Percentiles rank a stretch among this genome's conserved stretches.
Conservation (phyloP, 2,329 filamentous ascomycete genomes). For the Hypoxylon sp. region DNA sequence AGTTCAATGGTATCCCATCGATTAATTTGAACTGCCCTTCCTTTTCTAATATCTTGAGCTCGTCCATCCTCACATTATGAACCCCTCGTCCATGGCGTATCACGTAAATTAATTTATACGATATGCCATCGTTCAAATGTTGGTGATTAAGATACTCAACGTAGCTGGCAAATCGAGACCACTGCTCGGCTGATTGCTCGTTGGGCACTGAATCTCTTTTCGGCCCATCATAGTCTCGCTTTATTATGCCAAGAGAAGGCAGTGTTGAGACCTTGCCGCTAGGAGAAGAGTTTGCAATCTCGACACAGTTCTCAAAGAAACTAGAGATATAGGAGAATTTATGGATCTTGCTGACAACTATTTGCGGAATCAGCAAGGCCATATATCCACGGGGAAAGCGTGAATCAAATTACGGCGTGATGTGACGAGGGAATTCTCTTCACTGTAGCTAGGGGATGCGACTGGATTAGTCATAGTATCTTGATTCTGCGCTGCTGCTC, state of each 20-base stretch:
- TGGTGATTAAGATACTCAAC: conserved; percentile 21
- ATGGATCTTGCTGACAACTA: neutral
- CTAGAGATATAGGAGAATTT: conserved; percentile 11
- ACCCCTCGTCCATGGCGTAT: conserved; percentile 38
- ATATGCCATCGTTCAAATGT: conserved; percentile 18
- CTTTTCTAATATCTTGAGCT: conserved; percentile 21
- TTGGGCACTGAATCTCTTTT: neutral
- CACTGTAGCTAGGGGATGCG: neutral
- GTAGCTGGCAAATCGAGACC: conserved; percentile 28
- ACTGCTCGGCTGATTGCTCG: conserved; percentile 10
- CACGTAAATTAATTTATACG: conserved; percentile 38
- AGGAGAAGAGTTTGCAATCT: conserved; percentile 11
- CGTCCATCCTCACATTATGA: conserved; percentile 41
- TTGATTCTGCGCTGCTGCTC: neutral
- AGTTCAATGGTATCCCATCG: conserved; percentile 13
- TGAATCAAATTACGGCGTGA: conserved; percentile 1
- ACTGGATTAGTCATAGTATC: conserved; percentile 8
- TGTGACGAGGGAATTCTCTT: neutral
- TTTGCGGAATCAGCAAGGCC: neutral
- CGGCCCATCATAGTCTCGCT: conserved; percentile 7
- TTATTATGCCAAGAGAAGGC: conserved; percentile 11
- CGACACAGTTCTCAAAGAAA: conserved; percentile 9
- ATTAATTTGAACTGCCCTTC: conserved; percentile 16
- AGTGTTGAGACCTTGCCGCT: conserved; percentile 18
- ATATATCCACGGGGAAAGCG: neutral